These are phyloP conservation scores for Catharanthus roseus DNA, from an alignment of 257 asterid species.

Conservation along the genomic window DNA sequence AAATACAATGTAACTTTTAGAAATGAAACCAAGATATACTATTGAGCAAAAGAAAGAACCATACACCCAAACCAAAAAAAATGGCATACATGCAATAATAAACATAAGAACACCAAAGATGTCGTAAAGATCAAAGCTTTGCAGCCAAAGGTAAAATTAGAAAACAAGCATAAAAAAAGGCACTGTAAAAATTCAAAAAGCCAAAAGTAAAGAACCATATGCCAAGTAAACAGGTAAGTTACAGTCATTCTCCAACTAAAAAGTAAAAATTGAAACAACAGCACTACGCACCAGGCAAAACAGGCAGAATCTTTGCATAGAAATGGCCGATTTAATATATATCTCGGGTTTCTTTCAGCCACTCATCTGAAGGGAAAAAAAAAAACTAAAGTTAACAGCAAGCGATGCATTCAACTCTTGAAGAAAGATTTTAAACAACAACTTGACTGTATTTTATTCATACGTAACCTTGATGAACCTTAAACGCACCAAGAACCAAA, in stretches of 20 bases:
- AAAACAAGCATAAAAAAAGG: background rate
- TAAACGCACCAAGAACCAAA: background rate
- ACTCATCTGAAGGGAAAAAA: slow-evolving; percentile 3
- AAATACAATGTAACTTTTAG: background rate
- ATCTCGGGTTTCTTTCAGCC: background rate
- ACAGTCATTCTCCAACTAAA: background rate
- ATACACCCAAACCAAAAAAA: background rate
- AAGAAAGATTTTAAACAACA: slow-evolving; percentile 1
- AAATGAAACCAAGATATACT: background rate
- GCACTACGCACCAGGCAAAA: slow-evolving; percentile 5
- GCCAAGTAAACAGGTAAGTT: background rate
- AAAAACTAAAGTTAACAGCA: background rate
- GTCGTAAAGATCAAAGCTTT: background rate
- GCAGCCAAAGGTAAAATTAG: background rate
- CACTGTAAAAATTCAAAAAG: background rate
- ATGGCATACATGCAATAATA: slow-evolving; percentile 4
- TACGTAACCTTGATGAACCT: background rate
- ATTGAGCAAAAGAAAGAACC: background rate
- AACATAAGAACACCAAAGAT: background rate
- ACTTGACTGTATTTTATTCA: slow-evolving; percentile 6
- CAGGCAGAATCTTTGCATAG: background rate
- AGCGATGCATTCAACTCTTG: background rate
- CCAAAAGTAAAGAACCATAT: background rate
- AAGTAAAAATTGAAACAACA: background rate
- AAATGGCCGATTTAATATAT: background rate